Evolutionary conservation across 257 asterid species (phyloP).

Genomic region (Capsicum pubescens): DNA sequence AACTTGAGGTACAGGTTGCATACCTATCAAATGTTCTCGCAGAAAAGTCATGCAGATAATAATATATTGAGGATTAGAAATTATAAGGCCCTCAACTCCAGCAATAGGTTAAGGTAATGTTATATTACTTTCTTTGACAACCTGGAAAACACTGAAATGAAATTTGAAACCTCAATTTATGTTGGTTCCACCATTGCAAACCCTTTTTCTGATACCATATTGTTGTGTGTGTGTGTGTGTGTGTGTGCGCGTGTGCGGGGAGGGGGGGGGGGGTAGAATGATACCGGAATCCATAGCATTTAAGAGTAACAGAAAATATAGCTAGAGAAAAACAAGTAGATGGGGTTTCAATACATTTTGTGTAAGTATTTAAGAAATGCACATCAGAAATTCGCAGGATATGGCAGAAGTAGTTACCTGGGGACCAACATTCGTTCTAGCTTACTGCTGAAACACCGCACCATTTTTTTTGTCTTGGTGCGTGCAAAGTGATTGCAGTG

Average conservation of each 20-base stretch:
- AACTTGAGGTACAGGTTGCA: neutral
- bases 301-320: neutral
- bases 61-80: neutral
- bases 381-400: too few species aligned
- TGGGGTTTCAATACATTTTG: neutral
- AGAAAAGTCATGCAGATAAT: neutral
- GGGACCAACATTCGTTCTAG: too few species aligned
- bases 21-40: neutral
- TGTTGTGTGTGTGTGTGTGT: neutral
- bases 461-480: too few species aligned
- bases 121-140: neutral
- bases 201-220: neutral
- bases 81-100: neutral
- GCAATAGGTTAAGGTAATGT: neutral
- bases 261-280: neutral
- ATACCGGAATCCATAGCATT: neutral
- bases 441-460: too few species aligned
- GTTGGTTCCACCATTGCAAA: neutral
- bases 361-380: neutral
- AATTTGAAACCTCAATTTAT: neutral
- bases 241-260: too few species aligned
- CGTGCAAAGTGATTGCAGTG: too few species aligned
- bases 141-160: neutral
- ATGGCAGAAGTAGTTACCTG: too few species aligned
- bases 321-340: neutral